phyloP scores from a whole-genome alignment of 2,329 filamentous ascomycete species.

The Diaporthe destruens region DNA sequence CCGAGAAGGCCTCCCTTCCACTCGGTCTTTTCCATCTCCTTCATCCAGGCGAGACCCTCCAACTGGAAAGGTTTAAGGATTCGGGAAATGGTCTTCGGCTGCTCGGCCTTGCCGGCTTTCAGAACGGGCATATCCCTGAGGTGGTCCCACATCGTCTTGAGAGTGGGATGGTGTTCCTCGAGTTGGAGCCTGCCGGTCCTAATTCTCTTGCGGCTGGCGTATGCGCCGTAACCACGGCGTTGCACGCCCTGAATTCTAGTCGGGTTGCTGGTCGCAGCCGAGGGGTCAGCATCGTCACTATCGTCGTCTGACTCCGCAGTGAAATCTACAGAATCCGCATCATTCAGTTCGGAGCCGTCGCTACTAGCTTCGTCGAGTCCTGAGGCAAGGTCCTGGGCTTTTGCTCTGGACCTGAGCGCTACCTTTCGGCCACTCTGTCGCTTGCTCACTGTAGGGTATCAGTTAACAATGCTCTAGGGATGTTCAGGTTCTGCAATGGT shows the following conservation, averaged over 20 bases:
- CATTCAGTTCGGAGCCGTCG: constrained; percentile 13
- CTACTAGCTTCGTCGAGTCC: constrained; percentile 26
- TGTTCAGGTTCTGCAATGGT: no score
- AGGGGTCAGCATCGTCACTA: constrained; percentile 49
- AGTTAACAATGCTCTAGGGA: neutral
- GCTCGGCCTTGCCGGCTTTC: constrained; percentile 70
- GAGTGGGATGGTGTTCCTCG: constrained; percentile 80
- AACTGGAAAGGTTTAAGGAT: constrained; percentile 94
- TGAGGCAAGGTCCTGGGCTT: neutral
- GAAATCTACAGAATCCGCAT: constrained; percentile 4
- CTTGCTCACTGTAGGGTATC: constrained; percentile 15
- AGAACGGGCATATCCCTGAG: constrained; percentile 78
- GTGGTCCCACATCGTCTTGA: constrained; percentile 87
- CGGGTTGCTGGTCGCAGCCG: constrained; percentile 33
- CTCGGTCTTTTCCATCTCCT: constrained; percentile 83
- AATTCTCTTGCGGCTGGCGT: constrained; percentile 47
- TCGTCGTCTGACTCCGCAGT: constrained; percentile 47
- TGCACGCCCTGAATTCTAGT: constrained; percentile 39
- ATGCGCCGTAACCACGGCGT: constrained; percentile 53
- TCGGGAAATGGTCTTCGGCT: constrained; percentile 83
- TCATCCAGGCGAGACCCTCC: constrained; percentile 95
- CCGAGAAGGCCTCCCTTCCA: constrained; percentile 93
- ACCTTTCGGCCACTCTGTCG: neutral
- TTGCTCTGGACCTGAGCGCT: neutral
- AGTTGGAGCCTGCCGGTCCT: constrained; percentile 73